These are phyloP conservation scores for Stephania japonica DNA, from an alignment of 164 flowering plant species.

Conservation along the genomic window DNA sequence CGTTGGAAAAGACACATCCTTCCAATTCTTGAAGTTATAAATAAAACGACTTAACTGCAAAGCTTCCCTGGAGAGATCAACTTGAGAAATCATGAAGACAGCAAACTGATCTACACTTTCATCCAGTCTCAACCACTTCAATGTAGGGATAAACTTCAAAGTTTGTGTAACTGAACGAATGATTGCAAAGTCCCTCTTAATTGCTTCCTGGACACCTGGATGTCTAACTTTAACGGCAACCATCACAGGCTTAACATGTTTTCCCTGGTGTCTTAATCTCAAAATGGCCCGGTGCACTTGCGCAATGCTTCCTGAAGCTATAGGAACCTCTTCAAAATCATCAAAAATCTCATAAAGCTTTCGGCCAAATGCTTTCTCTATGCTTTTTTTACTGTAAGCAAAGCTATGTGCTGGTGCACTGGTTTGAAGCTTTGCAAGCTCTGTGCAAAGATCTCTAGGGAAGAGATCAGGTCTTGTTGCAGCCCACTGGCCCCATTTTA, in stretches of 20 bases:
- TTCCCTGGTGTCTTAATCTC: conserved; percentile 48
- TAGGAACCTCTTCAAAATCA: conserved; percentile 66
- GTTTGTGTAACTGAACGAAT: conserved; percentile 57
- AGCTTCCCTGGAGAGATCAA: conserved; percentile 90
- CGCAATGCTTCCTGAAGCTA: conserved; percentile 88
- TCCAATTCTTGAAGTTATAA: conserved; percentile 77
- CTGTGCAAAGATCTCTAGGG: conserved; percentile 57
- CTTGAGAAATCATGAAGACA: conserved; percentile 86
- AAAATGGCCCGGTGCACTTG: conserved; percentile 77
- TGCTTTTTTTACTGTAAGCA: conserved; percentile 43
- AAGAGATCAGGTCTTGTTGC: conserved; percentile 85
- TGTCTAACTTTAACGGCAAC: conserved; percentile 93
- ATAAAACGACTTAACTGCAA: conserved; percentile 76
- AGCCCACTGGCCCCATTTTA: conserved; percentile 93
- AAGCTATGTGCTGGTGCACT: conserved; percentile 74
- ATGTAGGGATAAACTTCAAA: conserved; percentile 51
- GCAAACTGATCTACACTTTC: conserved; percentile 82
- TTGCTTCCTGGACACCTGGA: conserved; percentile 81
- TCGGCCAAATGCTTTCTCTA: conserved; percentile 73
- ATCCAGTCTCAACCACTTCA: conserved; percentile 77
- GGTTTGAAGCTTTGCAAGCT: conserved; percentile 62
- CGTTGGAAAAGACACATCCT: conserved; percentile 75
- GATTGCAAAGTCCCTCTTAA: conserved; percentile 61
- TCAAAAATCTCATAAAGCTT: conserved; percentile 67
- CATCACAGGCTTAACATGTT: conserved; percentile 43